phyloP scores from a whole-genome alignment of 164 flowering plant genomes.

The Chloranthus sessilifolius region DNA sequence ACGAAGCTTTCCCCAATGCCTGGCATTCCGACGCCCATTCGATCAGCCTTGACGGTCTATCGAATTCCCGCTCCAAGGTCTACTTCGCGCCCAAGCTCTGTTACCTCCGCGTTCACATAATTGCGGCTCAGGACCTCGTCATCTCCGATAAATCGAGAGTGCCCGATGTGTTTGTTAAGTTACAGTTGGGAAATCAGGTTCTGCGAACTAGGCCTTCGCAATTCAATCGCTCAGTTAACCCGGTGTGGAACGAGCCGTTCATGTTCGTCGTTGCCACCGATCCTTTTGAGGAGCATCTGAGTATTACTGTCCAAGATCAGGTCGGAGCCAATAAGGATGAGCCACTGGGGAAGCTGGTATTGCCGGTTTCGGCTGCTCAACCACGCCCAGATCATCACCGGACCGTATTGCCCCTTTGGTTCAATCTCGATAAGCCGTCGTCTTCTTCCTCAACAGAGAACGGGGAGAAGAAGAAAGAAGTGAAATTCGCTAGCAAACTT shows the following conservation, averaged over 20 bases:
- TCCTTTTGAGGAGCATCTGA: conserved; percentile 44
- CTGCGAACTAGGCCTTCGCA: conserved; percentile 29
- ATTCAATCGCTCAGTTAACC: conserved; percentile 26
- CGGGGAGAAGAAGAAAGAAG: conserved; percentile 49
- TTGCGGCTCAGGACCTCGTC: conserved; percentile 83
- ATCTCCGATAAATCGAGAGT: conserved; percentile 34
- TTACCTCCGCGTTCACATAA: conserved; percentile 59
- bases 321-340: conserved; percentile 49
- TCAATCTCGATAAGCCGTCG: conserved; percentile 42
- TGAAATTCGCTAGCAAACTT: conserved; percentile 70
- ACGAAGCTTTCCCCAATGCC: conserved; percentile 73
- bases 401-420: conserved; percentile 51
- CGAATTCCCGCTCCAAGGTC: conserved; percentile 63
- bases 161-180: conserved; percentile 36
- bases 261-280: conserved; percentile 86
- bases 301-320: conserved; percentile 48
- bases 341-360: conserved; percentile 34
- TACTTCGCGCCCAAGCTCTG: conserved; percentile 80
- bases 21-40: conserved; percentile 80
- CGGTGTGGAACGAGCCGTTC: conserved; percentile 72
- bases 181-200: conserved; percentile 50
- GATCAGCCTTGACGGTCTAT: conserved; percentile 34
- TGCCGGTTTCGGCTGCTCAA: conserved; percentile 34
- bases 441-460: conserved; percentile 20
- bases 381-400: conserved; percentile 32